Percentiles rank a stretch among this genome's conserved stretches.
These are phyloP conservation scores for Nannizziopsis arthrosporioides DNA, from an alignment of 2,329 filamentous ascomycete species.

Conservation along the genomic window DNA sequence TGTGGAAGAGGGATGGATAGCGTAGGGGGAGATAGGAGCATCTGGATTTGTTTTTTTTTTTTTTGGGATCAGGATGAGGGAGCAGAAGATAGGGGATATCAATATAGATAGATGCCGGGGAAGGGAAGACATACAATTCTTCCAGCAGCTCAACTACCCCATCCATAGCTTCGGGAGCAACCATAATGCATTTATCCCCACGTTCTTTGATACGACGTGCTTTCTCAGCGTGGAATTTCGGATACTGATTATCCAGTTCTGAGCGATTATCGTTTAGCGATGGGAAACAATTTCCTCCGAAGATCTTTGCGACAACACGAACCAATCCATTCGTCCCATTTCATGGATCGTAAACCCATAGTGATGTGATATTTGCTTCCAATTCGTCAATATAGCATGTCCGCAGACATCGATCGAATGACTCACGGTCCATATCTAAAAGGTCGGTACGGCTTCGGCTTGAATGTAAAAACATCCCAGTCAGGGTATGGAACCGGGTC, in stretches of 20 bases:
- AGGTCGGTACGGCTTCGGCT: constrained; percentile 64
- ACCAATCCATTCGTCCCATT: constrained; percentile 63
- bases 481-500: constrained; percentile 50
- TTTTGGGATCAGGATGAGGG: not conserved
- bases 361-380: constrained; percentile 56
- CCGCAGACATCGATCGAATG: not conserved
- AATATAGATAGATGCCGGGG: not conserved
- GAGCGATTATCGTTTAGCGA: not conserved
- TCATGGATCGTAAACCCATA: constrained; percentile 61
- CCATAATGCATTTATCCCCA: constrained; percentile 55
- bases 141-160: constrained; percentile 66
- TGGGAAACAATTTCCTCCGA: not conserved
- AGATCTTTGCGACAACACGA: constrained; percentile 1
- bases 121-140: constrained; percentile 44
- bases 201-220: constrained; percentile 54
- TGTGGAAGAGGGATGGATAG: constrained; percentile 59
- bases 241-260: constrained; percentile 71
- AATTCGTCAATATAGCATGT: not conserved
- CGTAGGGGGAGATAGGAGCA: constrained; percentile 57
- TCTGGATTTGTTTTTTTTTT: constrained; percentile 17
- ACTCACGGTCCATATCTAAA: constrained; percentile 59
- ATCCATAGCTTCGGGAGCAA: constrained; percentile 57
- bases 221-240: constrained; percentile 62
- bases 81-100: not conserved
- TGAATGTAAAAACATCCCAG: constrained; percentile 58